Percentiles rank a stretch among this genome's conserved stretches.
Evolutionary conservation across 2,329 filamentous ascomycete species (phyloP).

Genomic region (Atkinsonella texensis): DNA sequence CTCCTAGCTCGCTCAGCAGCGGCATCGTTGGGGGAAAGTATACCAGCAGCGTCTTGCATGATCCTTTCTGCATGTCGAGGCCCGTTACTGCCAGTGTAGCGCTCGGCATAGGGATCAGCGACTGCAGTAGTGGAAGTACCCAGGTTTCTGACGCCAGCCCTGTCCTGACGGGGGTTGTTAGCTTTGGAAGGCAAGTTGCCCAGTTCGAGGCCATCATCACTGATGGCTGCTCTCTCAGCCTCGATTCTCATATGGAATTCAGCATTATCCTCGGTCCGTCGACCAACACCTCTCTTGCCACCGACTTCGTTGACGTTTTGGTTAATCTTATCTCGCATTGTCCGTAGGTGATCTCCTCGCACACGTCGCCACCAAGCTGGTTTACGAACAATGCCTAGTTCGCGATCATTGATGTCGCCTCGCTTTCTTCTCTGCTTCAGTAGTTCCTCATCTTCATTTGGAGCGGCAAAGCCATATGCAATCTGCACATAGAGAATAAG

Average conservation of each 20-base stretch:
- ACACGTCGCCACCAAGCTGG: constrained; percentile 55
- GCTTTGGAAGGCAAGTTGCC: constrained; percentile 13
- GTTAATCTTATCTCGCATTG: constrained; percentile 39
- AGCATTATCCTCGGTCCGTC: constrained; percentile 27
- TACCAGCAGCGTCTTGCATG: constrained; percentile 28
- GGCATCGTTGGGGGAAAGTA: constrained; percentile 36
- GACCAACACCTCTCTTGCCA: constrained; percentile 32
- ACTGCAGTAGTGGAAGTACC: not conserved
- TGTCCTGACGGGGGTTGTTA: constrained; percentile 19
- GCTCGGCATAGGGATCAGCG: constrained; percentile 1
- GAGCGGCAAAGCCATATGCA: constrained; percentile 44
- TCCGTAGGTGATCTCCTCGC: constrained; percentile 30
- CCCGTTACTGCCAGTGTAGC: constrained; percentile 32
- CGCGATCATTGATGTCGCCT: constrained; percentile 41
- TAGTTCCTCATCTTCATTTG: constrained; percentile 61
- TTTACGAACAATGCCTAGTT: constrained; percentile 48
- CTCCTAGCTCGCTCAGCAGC: constrained; percentile 19
- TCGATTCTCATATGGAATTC: constrained; percentile 23
- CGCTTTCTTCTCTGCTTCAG: constrained; percentile 49
- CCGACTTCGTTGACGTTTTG: constrained; percentile 44
- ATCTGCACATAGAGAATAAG: constrained; percentile 44
- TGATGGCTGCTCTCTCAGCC: constrained; percentile 17
- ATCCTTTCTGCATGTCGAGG: constrained; percentile 32
- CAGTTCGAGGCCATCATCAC: constrained; percentile 28
- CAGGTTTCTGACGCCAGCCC: constrained; percentile 13